Evolutionary conservation across 352 stramenopile genomes (phyloP).

Genomic region (Pythium grandisporangium): DNA sequence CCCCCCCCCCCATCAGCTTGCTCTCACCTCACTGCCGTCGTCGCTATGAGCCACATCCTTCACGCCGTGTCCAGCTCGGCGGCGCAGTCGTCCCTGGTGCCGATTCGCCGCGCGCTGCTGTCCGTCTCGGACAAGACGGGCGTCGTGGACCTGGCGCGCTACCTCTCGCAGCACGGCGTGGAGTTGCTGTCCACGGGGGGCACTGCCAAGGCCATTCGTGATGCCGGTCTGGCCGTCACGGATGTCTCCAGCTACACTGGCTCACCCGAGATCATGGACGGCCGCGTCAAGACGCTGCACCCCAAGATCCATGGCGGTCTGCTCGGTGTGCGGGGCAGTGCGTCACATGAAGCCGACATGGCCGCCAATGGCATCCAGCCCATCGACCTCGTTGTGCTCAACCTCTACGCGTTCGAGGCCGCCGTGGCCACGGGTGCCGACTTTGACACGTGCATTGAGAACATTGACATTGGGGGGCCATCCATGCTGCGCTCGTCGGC

Average conservation of each 20-base stretch:
- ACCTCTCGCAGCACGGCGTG: slow-evolving; percentile 88
- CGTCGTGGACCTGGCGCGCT: slow-evolving; percentile 95
- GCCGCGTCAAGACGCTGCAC: slow-evolving; percentile 99
- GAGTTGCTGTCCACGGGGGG: slow-evolving; percentile 98
- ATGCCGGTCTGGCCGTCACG: slow-evolving; percentile 91
- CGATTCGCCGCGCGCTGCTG: slow-evolving; percentile 94
- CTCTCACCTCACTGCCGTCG: background rate
- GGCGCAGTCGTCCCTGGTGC: slow-evolving; percentile 71
- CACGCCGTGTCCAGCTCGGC: slow-evolving; percentile 59
- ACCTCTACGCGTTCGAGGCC: slow-evolving; percentile 99
- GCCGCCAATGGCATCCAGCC: slow-evolving; percentile 91
- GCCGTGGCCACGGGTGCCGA: slow-evolving; percentile 89
- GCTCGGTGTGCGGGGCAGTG: slow-evolving; percentile 96
- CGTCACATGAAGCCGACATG: slow-evolving; percentile 96
- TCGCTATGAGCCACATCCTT: slow-evolving; percentile 71
- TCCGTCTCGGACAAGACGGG: slow-evolving; percentile 99
- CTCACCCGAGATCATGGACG: slow-evolving; percentile 98
- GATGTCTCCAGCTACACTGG: slow-evolving; percentile 98
- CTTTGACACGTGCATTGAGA: slow-evolving; percentile 99
- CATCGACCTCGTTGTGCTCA: slow-evolving; percentile 99
- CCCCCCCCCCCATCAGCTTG: background rate
- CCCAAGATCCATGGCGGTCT: slow-evolving; percentile 99
- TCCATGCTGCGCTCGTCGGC: slow-evolving; percentile 98
- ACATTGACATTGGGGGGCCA: slow-evolving; percentile 99
- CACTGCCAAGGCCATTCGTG: slow-evolving; percentile 94